phyloP scores from a whole-genome alignment of 208 protist genomes.

The Trypanosoma caninum region DNA sequence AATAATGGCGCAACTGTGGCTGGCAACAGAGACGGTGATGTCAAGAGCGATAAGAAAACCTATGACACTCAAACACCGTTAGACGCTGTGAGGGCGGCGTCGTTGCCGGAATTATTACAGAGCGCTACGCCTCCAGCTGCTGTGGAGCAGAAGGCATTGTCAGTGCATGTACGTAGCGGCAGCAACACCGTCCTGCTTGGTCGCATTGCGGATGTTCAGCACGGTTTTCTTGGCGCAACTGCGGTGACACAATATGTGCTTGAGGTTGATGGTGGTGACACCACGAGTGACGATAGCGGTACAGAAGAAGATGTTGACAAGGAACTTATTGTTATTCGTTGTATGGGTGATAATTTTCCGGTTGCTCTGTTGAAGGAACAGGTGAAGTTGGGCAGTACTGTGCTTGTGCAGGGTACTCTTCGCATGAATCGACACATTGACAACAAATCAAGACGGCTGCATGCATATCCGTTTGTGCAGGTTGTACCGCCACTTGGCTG shows the following conservation, averaged over 20 bases:
- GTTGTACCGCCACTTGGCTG: constrained; percentile 69
- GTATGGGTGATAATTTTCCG: constrained; percentile 48
- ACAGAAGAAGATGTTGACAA: constrained; percentile 23
- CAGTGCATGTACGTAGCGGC: constrained; percentile 52
- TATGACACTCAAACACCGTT: neutral
- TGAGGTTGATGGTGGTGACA: constrained; percentile 17
- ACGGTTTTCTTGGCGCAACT: constrained; percentile 48
- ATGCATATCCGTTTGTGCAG: constrained; percentile 81
- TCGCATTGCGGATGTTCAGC: constrained; percentile 63
- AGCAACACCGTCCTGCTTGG: constrained; percentile 64
- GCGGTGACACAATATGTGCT: constrained; percentile 70
- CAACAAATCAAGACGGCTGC: constrained; percentile 45
- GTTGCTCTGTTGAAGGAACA: constrained; percentile 40
- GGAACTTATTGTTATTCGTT: constrained; percentile 77
- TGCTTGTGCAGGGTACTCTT: constrained; percentile 63
- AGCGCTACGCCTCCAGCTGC: constrained; percentile 12
- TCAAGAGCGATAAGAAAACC: too few species aligned
- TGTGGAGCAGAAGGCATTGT: constrained; percentile 23
- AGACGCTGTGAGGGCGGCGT: neutral
- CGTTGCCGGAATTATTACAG: constrained; percentile 18
- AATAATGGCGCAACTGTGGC: constrained; percentile 6
- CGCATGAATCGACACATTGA: constrained; percentile 75
- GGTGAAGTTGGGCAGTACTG: constrained; percentile 37
- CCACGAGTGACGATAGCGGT: neutral
- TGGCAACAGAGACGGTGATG: constrained; percentile 1